Evolutionary conservation across 768 basidiomycete genomes (phyloP), one percentile per base, ranked within the genome.

Genomic region (Phylloporus arenicola): DNA sequence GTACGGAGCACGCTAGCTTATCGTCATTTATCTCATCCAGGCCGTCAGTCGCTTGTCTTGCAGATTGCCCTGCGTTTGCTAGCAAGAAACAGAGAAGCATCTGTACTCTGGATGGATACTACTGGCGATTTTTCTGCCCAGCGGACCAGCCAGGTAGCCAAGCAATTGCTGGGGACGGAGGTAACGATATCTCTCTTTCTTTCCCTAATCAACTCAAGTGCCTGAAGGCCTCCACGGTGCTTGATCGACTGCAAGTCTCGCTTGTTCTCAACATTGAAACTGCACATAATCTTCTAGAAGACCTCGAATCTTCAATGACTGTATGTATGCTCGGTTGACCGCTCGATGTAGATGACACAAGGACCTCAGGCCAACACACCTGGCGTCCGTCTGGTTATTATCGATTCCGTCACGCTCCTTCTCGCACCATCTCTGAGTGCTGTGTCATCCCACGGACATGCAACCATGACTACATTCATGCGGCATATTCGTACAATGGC

Each of bases 381-480:
- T 6, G 57, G 55, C 6, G 66, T 70, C 37, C 73, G 71, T 24
- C 78, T 75, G 43, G 59, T 90, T 8, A 79, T 89, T 11, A 72
- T 91, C 27, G 88, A 90, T 60, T 61, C 73, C 16, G 69, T 88
- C 35, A 85, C 87, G 2, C 71, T 82, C 14, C 72, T 90, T 22
- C 61, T 90, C 12, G 76, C 78, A 9, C 82, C 85, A 1, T 68
- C 77, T 39, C 71, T 90, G 19, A 86, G 78, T 57, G 79, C 78
- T 0, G 71, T 80, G 3, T 83, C 87, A 4, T 78, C 85, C 3
- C 80, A 88, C 68, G 88, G 88, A 5, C 88, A 91, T 61, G 82
- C 86, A 0, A 68, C 78, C 16, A 88, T 89, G 86, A 77, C 76
- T 0, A 74, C 76, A 3, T 79, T 89, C 49, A 87, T 89, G 82